Base-by-base conservation (phyloP, 192 early-diverging fungal genomes). In the Coemansia sp. region DNA sequence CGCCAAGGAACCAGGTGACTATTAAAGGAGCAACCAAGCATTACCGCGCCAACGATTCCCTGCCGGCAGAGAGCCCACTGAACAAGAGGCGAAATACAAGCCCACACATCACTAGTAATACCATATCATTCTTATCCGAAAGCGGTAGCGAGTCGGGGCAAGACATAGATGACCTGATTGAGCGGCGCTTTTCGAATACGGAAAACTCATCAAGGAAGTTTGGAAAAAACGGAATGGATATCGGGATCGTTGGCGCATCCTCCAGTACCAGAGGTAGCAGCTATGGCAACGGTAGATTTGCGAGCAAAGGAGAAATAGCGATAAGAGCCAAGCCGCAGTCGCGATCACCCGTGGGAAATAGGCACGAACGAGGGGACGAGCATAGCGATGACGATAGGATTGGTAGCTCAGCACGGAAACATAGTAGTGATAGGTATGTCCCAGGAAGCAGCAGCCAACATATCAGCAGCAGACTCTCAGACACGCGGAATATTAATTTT, bases 11-110 rank as follows among this genome's bases (percentile, higher is more conserved):
- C n/a, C 6, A 61, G 22, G 30, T 77, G 68, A 56, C 53, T 2
- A 77, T 71, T 14, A 77, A 77, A 42, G 74, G 74, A 34, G 45
- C 58, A 19, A 77, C 56, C 22, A 77, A 64, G 62, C 62, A 70
- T 30, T 45, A 47, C 27, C 57, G 69, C 19, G 61, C 60, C 7
- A 47, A 56, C 0, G 59, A 59, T 13, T 10, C 19, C 1, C 15
- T 25, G 15, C 34, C 36, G n/a, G n/a, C n/a, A 6, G 57, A 55
- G 41, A 40, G 58, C 14, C 33, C 23, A 1, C 8, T 53, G 23
- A 54, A 31, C 13, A 77, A 67, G 33, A 52, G 54, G 22, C 61
- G 61, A 42, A 44, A 50, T 6, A 23, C 44, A 27, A 77, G 74
- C 8, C 74, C 74, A 27, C 57, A 48, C 15, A 50, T 50, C 19